Evolutionary conservation across 2,329 filamentous ascomycete genomes (phyloP).

Genomic region (Ilyonectria robusta): DNA sequence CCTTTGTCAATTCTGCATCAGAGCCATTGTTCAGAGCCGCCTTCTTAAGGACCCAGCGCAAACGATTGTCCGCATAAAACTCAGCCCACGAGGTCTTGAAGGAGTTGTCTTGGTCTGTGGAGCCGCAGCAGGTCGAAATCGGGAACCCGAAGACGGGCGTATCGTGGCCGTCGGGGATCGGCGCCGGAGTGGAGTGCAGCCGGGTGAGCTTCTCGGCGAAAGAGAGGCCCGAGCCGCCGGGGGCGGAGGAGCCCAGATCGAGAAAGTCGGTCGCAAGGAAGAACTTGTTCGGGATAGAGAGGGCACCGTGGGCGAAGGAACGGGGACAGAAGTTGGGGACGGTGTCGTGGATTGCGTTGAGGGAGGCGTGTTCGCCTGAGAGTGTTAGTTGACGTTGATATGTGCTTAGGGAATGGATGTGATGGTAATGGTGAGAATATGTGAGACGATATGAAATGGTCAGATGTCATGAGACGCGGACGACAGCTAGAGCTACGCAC

Average conservation of each 20-base stretch:
- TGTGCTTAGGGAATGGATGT: not conserved
- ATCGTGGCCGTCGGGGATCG: constrained; percentile 70
- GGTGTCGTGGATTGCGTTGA: constrained; percentile 82
- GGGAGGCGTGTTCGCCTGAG: constrained; percentile 84
- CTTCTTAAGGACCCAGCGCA: constrained; percentile 74
- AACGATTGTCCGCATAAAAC: constrained; percentile 85
- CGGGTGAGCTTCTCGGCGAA: constrained; percentile 84
- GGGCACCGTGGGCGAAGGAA: constrained; percentile 79
- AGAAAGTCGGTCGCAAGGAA: constrained; percentile 87
- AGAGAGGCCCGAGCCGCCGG: constrained; percentile 64
- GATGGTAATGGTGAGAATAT: not conserved
- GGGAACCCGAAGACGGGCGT: constrained; percentile 85
- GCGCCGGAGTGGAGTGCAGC: constrained; percentile 83
- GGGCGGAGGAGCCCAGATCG: constrained; percentile 66
- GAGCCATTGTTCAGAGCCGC: constrained; percentile 73
- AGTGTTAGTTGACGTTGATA: not conserved
- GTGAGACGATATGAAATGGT: constrained; percentile 15
- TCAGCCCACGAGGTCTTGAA: constrained; percentile 84
- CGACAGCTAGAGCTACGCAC: constrained; percentile 55
- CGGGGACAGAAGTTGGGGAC: constrained; percentile 84
- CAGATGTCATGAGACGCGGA: constrained; percentile 6
- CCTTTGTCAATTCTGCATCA: constrained; percentile 71
- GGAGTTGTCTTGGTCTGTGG: constrained; percentile 84
- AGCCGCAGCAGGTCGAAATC: constrained; percentile 87
- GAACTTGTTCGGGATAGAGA: constrained; percentile 62